Evolutionary conservation across 768 basidiomycete species (phyloP), one percentile per base, ranked within the genome.

Genomic region (Roridomyces roridus): DNA sequence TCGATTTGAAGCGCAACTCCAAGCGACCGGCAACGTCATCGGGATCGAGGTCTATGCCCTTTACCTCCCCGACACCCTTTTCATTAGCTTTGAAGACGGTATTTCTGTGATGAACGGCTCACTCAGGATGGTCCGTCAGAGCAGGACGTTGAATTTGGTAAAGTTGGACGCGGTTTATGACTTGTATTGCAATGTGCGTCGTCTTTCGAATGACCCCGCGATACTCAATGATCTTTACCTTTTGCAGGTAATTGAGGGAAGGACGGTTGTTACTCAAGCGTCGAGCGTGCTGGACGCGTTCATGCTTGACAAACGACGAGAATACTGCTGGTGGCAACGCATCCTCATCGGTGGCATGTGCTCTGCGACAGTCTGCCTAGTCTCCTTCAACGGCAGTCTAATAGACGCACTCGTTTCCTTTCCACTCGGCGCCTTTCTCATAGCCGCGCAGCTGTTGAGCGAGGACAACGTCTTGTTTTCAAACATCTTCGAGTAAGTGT

Each of bases 211-310:
- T n/a, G n/a, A n/a, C n/a, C n/a, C n/a, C n/a, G n/a, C n/a, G n/a
- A n/a, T n/a, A n/a, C n/a, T n/a, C n/a, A n/a, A n/a, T n/a, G n/a
- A n/a, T n/a, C n/a, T n/a, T n/a, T n/a, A n/a, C n/a, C n/a, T n/a
- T n/a, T n/a, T n/a, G n/a, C n/a, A 83, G 69, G 88, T 94, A 61
- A 92, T 93, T n/a, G 89, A 93, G 62, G 92, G 95, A 66, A 77
- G 85, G 39, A 76, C 89, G 45, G 87, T 85, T 0, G 92, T 92
- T 14, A 85, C 87, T 5, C 85, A 87, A 25, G 93, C 92, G 1
- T 86, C 85, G 3, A 73, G 77, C 17, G 79, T 83, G 47, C 78
- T 95, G n/a, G 89, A 93, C 65, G 67, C 72, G 28, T 75, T 94
- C 50, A 94, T 94, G 92, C 80, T 79, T 49, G 76, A 83, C 57